Evolutionary conservation across 306 rosid species (phyloP).

Genomic region (Quercus suber): DNA sequence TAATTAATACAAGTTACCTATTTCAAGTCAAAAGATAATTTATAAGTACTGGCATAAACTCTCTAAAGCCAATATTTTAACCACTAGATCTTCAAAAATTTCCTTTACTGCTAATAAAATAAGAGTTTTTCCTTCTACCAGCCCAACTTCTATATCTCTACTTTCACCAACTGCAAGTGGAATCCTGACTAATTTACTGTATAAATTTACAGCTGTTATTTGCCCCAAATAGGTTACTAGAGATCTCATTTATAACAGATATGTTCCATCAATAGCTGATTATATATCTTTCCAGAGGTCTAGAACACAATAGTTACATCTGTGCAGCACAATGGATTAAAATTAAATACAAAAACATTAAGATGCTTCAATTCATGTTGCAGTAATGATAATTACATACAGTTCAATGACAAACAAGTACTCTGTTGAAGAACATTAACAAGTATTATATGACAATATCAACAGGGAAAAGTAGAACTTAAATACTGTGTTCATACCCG

Average conservation of each 20-base stretch:
- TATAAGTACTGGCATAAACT: background rate
- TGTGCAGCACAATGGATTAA: background rate
- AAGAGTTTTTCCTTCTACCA: background rate
- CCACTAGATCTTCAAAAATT: background rate
- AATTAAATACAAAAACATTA: background rate
- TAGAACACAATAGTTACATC: background rate
- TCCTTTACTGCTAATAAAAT: background rate
- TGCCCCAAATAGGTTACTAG: background rate
- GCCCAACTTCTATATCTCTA: background rate
- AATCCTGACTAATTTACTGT: background rate
- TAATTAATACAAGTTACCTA: background rate
- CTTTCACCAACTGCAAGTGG: background rate
- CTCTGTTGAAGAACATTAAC: background rate
- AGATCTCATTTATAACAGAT: background rate
- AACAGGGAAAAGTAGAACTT: conserved; percentile 5
- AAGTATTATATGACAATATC: conserved; percentile 11
- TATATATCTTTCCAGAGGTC: conserved; percentile 2
- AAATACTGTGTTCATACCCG: conserved; percentile 51
- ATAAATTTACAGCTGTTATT: background rate
- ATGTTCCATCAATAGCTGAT: background rate
- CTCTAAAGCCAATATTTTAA: background rate
- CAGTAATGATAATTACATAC: background rate
- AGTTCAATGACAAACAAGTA: background rate
- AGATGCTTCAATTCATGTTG: background rate
- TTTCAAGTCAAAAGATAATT: background rate